Evolutionary conservation across 1,284 basidiomycete genomes (phyloP).

Genomic region (Pterula multifida): DNA sequence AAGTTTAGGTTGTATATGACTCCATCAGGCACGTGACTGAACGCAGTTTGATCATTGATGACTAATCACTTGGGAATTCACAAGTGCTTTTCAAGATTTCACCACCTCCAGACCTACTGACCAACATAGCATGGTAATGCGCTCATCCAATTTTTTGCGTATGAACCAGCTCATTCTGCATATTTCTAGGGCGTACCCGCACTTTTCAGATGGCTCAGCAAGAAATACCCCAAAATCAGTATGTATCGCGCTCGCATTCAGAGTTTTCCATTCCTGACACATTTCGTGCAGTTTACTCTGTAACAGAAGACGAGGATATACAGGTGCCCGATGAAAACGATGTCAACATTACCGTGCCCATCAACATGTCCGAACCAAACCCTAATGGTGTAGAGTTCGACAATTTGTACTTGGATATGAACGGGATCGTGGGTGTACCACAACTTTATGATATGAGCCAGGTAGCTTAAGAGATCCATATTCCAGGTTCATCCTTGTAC

Average conservation of each 20-base stretch:
- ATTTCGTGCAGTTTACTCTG: conserved; percentile 47
- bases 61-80: too few relatives aligned
- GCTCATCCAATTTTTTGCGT: too few relatives aligned
- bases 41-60: background rate
- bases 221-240: conserved; percentile 95
- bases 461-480: background rate
- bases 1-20: too few relatives aligned
- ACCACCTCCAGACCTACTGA: too few relatives aligned
- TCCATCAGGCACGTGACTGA: background rate
- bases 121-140: too few relatives aligned
- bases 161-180: too few relatives aligned
- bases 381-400: conserved; percentile 97
- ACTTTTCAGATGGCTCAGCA: conserved; percentile 89
- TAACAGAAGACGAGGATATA: conserved; percentile 73
- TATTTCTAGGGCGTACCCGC: conserved; percentile 83
- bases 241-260: conserved; percentile 16
- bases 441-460: background rate
- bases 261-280: background rate
- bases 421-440: conserved; percentile 57
- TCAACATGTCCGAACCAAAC: conserved; percentile 78
- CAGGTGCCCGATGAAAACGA: conserved; percentile 62
- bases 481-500: conserved; percentile 95
- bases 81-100: too few relatives aligned
- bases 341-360: conserved; percentile 58
- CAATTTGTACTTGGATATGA: conserved; percentile 92